Percentiles rank a stretch among this genome's conserved stretches.
Conservation (phyloP, 352 stramenopile species). For the Phytophthora citrophthora region DNA sequence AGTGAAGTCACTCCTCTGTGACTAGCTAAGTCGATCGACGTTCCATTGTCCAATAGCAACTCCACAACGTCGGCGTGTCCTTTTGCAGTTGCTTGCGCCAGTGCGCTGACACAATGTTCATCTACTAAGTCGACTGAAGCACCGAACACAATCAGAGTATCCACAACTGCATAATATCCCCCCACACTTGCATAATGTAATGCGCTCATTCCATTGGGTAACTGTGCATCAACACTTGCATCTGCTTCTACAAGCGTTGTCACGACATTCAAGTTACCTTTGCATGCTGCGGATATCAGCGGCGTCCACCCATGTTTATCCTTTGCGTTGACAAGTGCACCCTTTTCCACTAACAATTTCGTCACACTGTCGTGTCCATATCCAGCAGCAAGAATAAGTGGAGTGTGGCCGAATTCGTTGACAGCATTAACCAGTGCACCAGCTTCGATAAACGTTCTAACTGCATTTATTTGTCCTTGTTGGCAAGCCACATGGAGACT, state of each 20-base stretch:
- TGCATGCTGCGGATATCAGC: not conserved
- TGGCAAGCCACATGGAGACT: too few relatives aligned
- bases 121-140: not conserved
- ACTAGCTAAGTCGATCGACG: not conserved
- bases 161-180: not conserved
- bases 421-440: too few relatives aligned
- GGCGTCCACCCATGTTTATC: not conserved
- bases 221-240: not conserved
- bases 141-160: not conserved
- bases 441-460: too few relatives aligned
- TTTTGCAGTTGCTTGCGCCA: too few relatives aligned
- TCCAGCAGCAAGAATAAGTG: not conserved
- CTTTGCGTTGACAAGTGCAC: not conserved
- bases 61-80: not conserved
- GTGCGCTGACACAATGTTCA: not conserved
- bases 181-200: not conserved
- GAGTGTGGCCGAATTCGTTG: too few relatives aligned
- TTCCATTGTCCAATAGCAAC: not conserved
- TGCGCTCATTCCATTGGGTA: not conserved
- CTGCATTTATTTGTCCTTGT: too few relatives aligned
- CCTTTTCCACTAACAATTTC: not conserved
- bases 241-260: not conserved
- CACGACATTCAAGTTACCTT: not conserved
- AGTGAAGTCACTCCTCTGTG: not conserved
- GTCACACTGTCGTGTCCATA: not conserved